A percentile compares a stretch with the other conserved stretches of the same genome.
phyloP scores from a whole-genome alignment of 2,329 filamentous ascomycete species.

The Pseudocercospora fuligena region DNA sequence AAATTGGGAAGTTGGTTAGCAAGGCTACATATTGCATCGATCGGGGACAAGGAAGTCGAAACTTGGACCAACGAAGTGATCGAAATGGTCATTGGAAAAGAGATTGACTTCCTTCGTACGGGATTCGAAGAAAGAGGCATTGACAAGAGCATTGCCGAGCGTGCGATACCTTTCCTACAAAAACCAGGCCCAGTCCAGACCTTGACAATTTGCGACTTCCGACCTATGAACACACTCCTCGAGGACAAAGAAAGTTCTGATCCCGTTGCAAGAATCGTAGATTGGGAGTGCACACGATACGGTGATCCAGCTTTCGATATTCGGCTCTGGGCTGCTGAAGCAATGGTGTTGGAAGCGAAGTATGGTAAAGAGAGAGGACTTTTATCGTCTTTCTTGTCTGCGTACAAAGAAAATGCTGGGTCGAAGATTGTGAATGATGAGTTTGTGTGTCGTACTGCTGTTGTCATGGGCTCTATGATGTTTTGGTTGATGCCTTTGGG shows the following conservation, averaged over 20 bases:
- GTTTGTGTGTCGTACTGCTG: background rate
- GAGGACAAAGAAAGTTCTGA: background rate
- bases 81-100: background rate
- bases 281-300: slow-evolving; percentile 17
- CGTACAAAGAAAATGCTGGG: background rate
- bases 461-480: background rate
- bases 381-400: background rate
- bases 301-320: slow-evolving; percentile 16
- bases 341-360: slow-evolving; percentile 14
- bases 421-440: background rate
- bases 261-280: background rate
- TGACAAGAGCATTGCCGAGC: background rate
- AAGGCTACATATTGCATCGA: background rate
- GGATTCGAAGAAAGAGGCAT: background rate
- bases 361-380: slow-evolving; percentile 6
- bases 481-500: slow-evolving; percentile 3
- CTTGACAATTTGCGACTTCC: background rate
- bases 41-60: background rate
- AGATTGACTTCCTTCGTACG: background rate
- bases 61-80: background rate
- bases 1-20: slow-evolving; percentile 5
- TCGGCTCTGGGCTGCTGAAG: slow-evolving; percentile 18
- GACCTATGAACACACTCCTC: slow-evolving; percentile 6
- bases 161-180: background rate
- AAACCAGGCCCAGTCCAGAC: background rate